Evolutionary conservation across 192 early-diverging fungal species (phyloP), one percentile per base, ranked within the genome.

Genomic region (Oehlia diaphana): DNA sequence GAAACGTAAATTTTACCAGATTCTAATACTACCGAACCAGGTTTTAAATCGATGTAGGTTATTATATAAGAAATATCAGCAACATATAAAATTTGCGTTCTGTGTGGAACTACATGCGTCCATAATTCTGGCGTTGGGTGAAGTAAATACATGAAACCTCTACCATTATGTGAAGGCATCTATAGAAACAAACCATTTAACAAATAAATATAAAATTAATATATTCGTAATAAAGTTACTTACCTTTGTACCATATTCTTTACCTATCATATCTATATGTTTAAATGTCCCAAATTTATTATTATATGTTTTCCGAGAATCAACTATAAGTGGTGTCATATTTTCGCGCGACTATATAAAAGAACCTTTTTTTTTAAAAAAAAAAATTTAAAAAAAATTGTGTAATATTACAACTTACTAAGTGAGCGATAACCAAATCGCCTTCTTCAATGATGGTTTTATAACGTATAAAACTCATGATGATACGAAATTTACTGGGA

Each of bases 121-220:
- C 97, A 99, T 33, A 99, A 90, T 80, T 97, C 97, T 1, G 97
- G 97, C 1, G 96, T 97, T 10, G 96, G 96, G 63, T 94, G 90
- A 23, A 99, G 87, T 23, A 99, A 83, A 78, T 94, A 95, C 12
- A 97, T 87, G 77, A 92, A 96, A 9, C 93, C 95, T 71, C 85
- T 89, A 23, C 89, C 90, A 19, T 85, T 89, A 28, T 79, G 77
- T 33, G 92, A 91, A 23, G 84, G 80, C 49, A 94, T 76, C 87
- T 95, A 82, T 49, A 50, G 7, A 81, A 66, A 12, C 21, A 42
- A 39, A 14, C 21, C 8, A 19, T 3, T 44, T 70, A 70, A 47
- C 0, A 9, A 70, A 42, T 5, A 10, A 39, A 39, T 9, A 37
- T 37, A 47, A 70, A 21, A 44, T 69, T 19, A 26, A 19, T 72